These are phyloP conservation scores for Boletus patriciae DNA, from an alignment of 768 basidiomycete genomes.

Conservation along the genomic window DNA sequence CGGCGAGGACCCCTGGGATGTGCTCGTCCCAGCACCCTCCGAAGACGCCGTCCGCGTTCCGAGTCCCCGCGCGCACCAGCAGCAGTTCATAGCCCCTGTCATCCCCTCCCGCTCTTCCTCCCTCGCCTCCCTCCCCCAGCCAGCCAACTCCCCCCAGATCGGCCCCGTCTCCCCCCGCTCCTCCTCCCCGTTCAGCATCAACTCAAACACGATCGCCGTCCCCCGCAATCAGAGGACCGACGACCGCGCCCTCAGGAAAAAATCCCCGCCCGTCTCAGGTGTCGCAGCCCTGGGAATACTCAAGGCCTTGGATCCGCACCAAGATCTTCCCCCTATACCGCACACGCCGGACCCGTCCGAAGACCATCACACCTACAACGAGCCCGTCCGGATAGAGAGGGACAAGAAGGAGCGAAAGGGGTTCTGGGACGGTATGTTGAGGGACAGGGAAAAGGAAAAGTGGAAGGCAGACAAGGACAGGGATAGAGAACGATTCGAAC, in stretches of 20 bases:
- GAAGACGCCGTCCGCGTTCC: constrained; percentile 25
- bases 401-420: constrained; percentile 54
- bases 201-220: constrained; percentile 22
- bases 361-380: constrained; percentile 29
- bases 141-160: constrained; percentile 40
- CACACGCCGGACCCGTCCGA: constrained; percentile 30
- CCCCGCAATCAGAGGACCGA: constrained; percentile 19
- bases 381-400: constrained; percentile 32
- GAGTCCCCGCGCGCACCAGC: constrained; percentile 26
- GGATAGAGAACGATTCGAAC: constrained; percentile 34
- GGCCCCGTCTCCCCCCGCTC: constrained; percentile 36
- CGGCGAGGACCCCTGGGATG: constrained; percentile 51
- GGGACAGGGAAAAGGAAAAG: constrained; percentile 37
- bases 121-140: constrained; percentile 46
- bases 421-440: constrained; percentile 50
- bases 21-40: constrained; percentile 31
- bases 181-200: constrained; percentile 46
- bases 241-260: constrained; percentile 30
- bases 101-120: constrained; percentile 53
- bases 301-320: constrained; percentile 59
- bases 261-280: constrained; percentile 29
- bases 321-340: constrained; percentile 17
- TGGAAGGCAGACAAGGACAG: constrained; percentile 38
- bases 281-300: constrained; percentile 18
- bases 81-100: constrained; percentile 28